Evolutionary conservation across 2,329 filamentous ascomycete species (phyloP).

Genomic region (Trichoderma gracile): DNA sequence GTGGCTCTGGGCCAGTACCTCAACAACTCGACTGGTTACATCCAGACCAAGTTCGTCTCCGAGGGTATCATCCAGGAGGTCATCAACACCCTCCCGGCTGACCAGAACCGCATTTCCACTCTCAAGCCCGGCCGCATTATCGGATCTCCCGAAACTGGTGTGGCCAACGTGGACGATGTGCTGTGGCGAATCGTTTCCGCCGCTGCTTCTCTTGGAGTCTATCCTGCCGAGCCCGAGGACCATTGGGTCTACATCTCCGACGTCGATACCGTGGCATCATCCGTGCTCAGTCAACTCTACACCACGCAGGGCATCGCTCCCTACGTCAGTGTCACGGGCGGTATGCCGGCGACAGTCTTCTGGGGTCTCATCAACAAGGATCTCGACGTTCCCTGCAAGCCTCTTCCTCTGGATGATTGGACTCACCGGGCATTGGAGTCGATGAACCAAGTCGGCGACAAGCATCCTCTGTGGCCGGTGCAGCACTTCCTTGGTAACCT

Average conservation of each 20-base stretch:
- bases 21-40: constrained; percentile 27
- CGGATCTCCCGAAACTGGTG: constrained; percentile 28
- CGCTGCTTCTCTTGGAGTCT: constrained; percentile 25
- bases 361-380: constrained; percentile 30
- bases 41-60: constrained; percentile 33
- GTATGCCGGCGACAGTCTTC: constrained; percentile 29
- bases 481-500: constrained; percentile 31
- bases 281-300: constrained; percentile 25
- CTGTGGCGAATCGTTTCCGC: constrained; percentile 31
- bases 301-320: background rate
- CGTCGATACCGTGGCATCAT: constrained; percentile 27
- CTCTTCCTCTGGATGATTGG: constrained; percentile 29
- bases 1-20: constrained; percentile 10
- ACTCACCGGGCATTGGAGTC: constrained; percentile 22
- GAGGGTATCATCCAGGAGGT: constrained; percentile 29
- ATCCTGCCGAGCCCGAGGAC: constrained; percentile 21
- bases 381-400: constrained; percentile 25
- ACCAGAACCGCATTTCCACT: constrained; percentile 27
- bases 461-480: constrained; percentile 33
- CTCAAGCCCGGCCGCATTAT: constrained; percentile 34
- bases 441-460: constrained; percentile 27
- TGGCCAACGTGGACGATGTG: constrained; percentile 33
- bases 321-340: constrained; percentile 27
- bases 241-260: constrained; percentile 29
- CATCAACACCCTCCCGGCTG: background rate